Conservation (phyloP, 305 asterid genomes). For the Rubia tinctorum region DNA sequence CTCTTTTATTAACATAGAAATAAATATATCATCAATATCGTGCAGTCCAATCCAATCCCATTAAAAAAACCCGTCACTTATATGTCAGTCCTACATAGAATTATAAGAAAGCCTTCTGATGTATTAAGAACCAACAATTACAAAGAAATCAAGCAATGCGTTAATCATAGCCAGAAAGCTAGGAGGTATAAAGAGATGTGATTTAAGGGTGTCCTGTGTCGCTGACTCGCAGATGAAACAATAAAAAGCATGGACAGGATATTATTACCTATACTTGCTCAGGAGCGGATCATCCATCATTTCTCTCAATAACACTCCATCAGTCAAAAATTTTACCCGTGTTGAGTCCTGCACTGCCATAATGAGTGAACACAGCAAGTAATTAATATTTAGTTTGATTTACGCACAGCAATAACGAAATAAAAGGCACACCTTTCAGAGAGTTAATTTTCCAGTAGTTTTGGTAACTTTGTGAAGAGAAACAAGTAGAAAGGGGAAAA, state of each 20-base stretch:
- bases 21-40: neutral
- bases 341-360: conserved; percentile 63
- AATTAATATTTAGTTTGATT: neutral
- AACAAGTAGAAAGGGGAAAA: neutral
- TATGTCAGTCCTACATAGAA: neutral
- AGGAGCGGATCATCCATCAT: conserved; percentile 99
- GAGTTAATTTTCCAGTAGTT: neutral
- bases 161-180: neutral
- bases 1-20: neutral
- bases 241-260: neutral
- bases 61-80: neutral
- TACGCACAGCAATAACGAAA: neutral
- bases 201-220: neutral
- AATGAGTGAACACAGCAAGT: conserved; percentile 16
- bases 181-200: neutral
- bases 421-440: neutral
- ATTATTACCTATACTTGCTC: conserved; percentile 80
- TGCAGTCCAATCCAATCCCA: neutral
- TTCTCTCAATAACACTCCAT: conserved; percentile 93
- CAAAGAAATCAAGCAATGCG: neutral
- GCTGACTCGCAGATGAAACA: neutral
- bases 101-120: neutral
- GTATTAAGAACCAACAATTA: neutral
- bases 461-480: neutral
- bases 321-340: conserved; percentile 81